Evolutionary conservation across 116 monocot species (phyloP), one percentile per base, ranked within the genome.

Genomic region (Trichopus zeylanicus): DNA sequence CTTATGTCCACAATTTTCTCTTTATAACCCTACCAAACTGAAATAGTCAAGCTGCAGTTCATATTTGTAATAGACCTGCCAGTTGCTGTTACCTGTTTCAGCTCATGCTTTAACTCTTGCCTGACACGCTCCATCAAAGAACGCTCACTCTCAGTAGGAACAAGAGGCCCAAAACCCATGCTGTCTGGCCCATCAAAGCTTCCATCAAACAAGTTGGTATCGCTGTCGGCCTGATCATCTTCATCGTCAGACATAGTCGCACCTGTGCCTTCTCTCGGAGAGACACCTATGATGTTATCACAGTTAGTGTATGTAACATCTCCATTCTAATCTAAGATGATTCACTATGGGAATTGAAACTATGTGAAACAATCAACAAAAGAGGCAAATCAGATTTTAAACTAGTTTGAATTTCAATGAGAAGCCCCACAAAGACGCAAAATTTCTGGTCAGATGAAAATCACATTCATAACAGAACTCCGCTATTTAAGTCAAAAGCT

Each of bases 191-290:
- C 84, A 64, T 89, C 89, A 3, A 81, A 35, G 64, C 67, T 72
- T 54, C 75, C 78, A 55, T 89, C 84, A 59, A 66, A 89, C 51
- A 89, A 58, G 66, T 89, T 89, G 8, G 75, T 56, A 42, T 89
- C 89, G 25, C 84, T 81, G 57, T 89, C 84, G 5, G 61, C 81
- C 6, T 84, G 89, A 26, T 84, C 89, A 31, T 84, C 89, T 3
- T 89, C 89, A 32, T 84, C 89, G 48, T 89, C 89, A 4, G 89
- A 89, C 89, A 89, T 89, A 22, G 89, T 89, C 35, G 89, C 89
- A 48, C 89, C 89, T 13, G 84, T 89, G 56, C 89, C 89, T 61
- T 89, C 89, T 19, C 89, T 81, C 6, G 84, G 81, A 58, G 89
- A 89, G 6, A 78, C 78, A 59, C 89, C 89, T 81, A 57, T 3